Percentiles rank a stretch among this genome's conserved stretches.
These are phyloP conservation scores for Pseudocercospora pini-densiflorae DNA, from an alignment of 2,329 filamentous ascomycete genomes.

Conservation along the genomic window DNA sequence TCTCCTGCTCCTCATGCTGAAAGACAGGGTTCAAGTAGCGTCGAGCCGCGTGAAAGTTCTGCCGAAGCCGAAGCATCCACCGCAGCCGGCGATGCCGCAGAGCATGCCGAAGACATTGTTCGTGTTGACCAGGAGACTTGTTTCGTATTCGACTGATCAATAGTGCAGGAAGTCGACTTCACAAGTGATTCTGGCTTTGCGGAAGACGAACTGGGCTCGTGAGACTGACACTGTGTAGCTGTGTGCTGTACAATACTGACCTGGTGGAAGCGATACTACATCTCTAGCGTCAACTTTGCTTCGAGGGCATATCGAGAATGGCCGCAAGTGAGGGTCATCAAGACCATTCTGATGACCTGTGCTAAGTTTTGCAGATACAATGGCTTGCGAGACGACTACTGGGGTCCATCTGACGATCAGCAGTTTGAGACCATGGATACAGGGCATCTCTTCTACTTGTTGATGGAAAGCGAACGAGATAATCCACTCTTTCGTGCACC, in stretches of 20 bases:
- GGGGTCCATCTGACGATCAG: constrained; percentile 27
- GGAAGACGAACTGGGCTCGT: constrained; percentile 22
- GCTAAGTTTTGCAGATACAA: constrained; percentile 12
- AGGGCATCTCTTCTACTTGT: constrained; percentile 23
- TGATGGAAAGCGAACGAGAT: constrained; percentile 32
- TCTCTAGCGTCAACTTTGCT: constrained; percentile 22
- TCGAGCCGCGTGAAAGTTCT: not conserved
- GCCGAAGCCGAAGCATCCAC: not conserved
- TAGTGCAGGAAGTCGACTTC: constrained; percentile 15
- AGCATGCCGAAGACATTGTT: not conserved
- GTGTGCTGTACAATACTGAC: not conserved
- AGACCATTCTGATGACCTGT: not conserved
- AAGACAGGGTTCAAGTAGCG: not conserved
- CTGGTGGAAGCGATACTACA: constrained; percentile 18
- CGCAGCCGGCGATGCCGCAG: not conserved
- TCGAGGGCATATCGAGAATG: constrained; percentile 26
- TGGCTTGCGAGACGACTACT: constrained; percentile 25
- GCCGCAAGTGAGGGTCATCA: constrained; percentile 18
- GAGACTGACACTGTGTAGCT: not conserved
- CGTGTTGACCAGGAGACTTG: too few species aligned
- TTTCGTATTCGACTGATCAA: too few species aligned
- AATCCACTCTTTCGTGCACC: constrained; percentile 40
- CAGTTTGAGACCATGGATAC: constrained; percentile 28
- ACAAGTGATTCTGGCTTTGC: constrained; percentile 21
- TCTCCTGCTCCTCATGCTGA: not conserved